These are phyloP conservation scores for Candida bentonensis DNA, from an alignment of 805 yeast genomes.

Conservation along the genomic window DNA sequence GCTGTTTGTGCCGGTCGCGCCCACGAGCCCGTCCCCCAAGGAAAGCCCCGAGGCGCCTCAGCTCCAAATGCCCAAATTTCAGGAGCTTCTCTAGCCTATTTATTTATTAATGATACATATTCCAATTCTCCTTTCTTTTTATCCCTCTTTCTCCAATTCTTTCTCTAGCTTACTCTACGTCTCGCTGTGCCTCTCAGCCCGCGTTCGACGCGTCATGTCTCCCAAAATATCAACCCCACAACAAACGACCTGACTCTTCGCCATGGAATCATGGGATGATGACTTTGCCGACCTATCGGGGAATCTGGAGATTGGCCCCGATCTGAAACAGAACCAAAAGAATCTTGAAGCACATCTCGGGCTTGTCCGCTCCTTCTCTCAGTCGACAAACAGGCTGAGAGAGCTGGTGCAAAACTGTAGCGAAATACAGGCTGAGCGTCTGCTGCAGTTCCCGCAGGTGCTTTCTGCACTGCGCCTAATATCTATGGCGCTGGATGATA, in stretches of 20 bases:
- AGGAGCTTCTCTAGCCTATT: background rate
- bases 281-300: slow-evolving; percentile 1
- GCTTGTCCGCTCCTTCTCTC: background rate
- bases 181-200: background rate
- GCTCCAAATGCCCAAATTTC: background rate
- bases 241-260: too few relatives aligned
- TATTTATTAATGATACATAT: background rate
- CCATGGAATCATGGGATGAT: slow-evolving; percentile 1
- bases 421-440: background rate
- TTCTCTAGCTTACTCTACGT: slow-evolving; percentile 4
- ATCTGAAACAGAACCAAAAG: background rate
- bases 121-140: background rate
- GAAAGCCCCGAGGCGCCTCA: background rate
- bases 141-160: background rate
- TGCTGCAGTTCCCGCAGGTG: background rate
- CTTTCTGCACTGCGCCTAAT: background rate
- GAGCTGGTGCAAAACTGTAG: background rate
- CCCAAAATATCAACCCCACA: too few relatives aligned
- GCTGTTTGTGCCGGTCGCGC: slow-evolving; percentile 18
- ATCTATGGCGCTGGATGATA: background rate
- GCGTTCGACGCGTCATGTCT: too few relatives aligned
- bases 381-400: background rate
- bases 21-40: background rate
- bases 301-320: background rate
- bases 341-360: background rate